These are phyloP conservation scores for Penicilliopsis zonata DNA, from an alignment of 495 filamentous ascomycete genomes.

Conservation along the genomic window DNA sequence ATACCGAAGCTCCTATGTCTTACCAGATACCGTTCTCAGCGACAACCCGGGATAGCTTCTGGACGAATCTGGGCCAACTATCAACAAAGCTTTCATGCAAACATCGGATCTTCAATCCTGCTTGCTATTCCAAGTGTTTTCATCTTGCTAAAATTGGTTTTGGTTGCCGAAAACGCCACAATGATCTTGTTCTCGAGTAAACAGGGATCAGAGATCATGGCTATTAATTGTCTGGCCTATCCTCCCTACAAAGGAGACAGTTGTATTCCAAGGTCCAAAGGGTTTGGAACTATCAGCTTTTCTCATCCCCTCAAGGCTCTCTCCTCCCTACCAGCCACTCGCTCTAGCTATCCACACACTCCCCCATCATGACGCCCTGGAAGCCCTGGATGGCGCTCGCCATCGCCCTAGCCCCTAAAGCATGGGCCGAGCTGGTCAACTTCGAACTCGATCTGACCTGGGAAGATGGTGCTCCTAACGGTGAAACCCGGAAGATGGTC, in stretches of 20 bases:
- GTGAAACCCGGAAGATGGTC: conserved; percentile 27
- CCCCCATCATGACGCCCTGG: conserved; percentile 1
- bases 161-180: not conserved
- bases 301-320: not conserved
- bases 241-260: not conserved
- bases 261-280: not conserved
- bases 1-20: not conserved
- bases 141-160: no score
- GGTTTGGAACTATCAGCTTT: not conserved
- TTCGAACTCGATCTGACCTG: conserved; percentile 24
- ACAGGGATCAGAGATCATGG: not conserved
- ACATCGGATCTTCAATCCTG: no score
- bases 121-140: no score
- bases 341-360: not conserved
- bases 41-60: not conserved
- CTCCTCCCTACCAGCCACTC: not conserved
- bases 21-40: conserved; percentile 1
- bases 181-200: not conserved
- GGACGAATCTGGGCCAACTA: no score
- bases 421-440: conserved; percentile 7
- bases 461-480: conserved; percentile 24
- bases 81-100: no score
- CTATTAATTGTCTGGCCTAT: conserved; percentile 1
- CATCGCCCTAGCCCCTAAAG: not conserved
- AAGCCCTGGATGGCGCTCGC: not conserved